Conservation (phyloP, 208 protist species). For the Leishmania tarentolae region DNA sequence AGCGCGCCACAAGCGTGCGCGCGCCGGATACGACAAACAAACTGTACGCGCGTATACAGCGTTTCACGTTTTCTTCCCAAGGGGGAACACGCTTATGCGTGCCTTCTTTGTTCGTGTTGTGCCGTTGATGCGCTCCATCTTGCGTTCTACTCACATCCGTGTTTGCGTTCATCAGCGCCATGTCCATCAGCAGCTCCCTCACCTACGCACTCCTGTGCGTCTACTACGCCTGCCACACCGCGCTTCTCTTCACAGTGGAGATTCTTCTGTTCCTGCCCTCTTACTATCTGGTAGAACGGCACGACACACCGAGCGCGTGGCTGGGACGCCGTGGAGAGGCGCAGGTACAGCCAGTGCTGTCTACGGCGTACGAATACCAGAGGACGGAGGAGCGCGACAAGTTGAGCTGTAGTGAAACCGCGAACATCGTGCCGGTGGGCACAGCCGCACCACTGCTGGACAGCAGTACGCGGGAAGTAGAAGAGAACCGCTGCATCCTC, state of each 20-base stretch:
- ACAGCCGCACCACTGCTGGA: background rate
- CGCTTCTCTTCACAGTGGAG: slow-evolving; percentile 20
- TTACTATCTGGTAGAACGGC: slow-evolving; percentile 25
- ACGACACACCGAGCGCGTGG: slow-evolving; percentile 26
- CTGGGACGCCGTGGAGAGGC: slow-evolving; percentile 27
- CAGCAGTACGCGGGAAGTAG: background rate
- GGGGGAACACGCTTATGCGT: background rate
- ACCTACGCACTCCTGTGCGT: slow-evolving; percentile 18
- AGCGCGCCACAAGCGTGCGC: background rate
- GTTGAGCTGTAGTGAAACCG: background rate
- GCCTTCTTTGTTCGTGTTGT: background rate
- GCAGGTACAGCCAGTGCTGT: slow-evolving; percentile 27
- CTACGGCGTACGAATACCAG: slow-evolving; percentile 20
- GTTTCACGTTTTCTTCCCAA: too few relatives aligned
- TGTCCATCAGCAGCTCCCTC: slow-evolving; percentile 13
- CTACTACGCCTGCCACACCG: slow-evolving; percentile 19
- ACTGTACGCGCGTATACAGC: too few relatives aligned
- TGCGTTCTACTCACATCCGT: background rate
- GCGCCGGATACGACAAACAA: background rate
- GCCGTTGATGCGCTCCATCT: background rate
- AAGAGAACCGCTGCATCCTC: slow-evolving; percentile 10
- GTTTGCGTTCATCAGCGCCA: background rate
- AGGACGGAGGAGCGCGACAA: slow-evolving; percentile 3
- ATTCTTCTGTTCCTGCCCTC: slow-evolving; percentile 23
- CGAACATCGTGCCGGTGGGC: background rate